These are phyloP conservation scores for Amborella trichopoda DNA, from an alignment of 164 flowering plant species.

Conservation along the genomic window DNA sequence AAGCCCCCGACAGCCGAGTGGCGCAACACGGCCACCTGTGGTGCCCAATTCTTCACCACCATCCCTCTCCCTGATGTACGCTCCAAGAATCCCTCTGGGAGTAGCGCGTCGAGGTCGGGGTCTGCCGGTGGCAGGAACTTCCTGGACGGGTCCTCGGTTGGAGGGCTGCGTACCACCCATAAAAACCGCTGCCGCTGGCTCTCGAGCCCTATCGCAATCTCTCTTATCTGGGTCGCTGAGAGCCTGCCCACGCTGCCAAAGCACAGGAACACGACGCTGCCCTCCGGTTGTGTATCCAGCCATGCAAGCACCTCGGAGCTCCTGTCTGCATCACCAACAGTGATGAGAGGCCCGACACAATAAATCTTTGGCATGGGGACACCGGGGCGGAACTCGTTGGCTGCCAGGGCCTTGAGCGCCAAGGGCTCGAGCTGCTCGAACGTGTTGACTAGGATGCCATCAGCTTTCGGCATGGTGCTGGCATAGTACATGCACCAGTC, in stretches of 20 bases:
- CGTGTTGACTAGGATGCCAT: constrained; percentile 22
- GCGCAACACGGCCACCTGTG: constrained; percentile 27
- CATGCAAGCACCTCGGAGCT: constrained; percentile 14
- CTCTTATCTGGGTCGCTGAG: constrained; percentile 18
- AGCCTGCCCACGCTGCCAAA: constrained; percentile 33
- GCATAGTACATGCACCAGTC: neutral
- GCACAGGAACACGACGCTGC: constrained; percentile 30
- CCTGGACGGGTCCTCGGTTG: constrained; percentile 4
- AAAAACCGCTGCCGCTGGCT: constrained; percentile 25
- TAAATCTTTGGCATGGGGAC: constrained; percentile 7
- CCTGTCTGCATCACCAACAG: constrained; percentile 8
- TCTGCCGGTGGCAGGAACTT: constrained; percentile 8
- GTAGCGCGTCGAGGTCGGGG: constrained; percentile 13
- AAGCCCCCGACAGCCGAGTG: constrained; percentile 31
- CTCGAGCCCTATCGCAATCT: constrained; percentile 35
- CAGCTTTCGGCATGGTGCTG: neutral
- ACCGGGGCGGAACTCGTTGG: constrained; percentile 2
- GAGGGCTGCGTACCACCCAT: constrained; percentile 34
- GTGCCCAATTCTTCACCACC: constrained; percentile 33
- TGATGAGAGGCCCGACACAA: constrained; percentile 18
- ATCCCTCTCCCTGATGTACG: constrained; percentile 20
- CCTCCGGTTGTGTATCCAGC: constrained; percentile 27
- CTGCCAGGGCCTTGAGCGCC: constrained; percentile 7
- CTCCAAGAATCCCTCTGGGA: constrained; percentile 28
- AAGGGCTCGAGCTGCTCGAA: constrained; percentile 14